Percentiles rank a stretch among this genome's conserved stretches.
phyloP scores from a whole-genome alignment of 2,329 filamentous ascomycete species.

The Fusarium nanum region DNA sequence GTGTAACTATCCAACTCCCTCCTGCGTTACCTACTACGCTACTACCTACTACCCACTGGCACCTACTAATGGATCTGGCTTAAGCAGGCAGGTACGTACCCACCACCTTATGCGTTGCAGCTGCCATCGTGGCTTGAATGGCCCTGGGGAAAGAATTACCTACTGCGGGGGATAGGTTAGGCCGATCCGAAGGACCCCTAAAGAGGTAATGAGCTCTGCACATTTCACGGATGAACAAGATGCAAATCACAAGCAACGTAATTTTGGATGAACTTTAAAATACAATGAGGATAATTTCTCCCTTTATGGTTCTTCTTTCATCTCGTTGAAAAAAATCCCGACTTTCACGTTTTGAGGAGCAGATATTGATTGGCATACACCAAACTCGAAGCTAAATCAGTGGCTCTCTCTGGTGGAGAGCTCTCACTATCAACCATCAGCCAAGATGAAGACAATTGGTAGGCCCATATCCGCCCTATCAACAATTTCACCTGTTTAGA shows the following conservation, averaged over 20 bases:
- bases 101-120: neutral
- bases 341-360: neutral
- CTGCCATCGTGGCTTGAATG: slow-evolving; percentile 31
- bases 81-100: slow-evolving; percentile 20
- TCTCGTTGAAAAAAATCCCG: neutral
- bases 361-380: neutral
- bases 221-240: slow-evolving; percentile 1
- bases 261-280: neutral
- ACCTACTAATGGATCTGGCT: neutral
- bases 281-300: neutral
- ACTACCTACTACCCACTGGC: neutral
- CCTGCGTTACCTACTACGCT: neutral
- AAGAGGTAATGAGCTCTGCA: slow-evolving; percentile 12
- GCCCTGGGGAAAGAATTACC: slow-evolving; percentile 2
- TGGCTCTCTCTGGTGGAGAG: slow-evolving; percentile 7
- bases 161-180: slow-evolving; percentile 48
- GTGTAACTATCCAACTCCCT: slow-evolving; percentile 31
- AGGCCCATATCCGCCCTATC: neutral
- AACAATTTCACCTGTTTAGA: too few species aligned
- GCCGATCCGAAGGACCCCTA: slow-evolving; percentile 48
- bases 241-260: neutral
- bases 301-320: neutral
- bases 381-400: neutral
- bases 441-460: slow-evolving; percentile 43
- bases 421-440: slow-evolving; percentile 8